Conservation (phyloP, 2,329 filamentous ascomycete species). For the Stachybotrys chartarum region DNA sequence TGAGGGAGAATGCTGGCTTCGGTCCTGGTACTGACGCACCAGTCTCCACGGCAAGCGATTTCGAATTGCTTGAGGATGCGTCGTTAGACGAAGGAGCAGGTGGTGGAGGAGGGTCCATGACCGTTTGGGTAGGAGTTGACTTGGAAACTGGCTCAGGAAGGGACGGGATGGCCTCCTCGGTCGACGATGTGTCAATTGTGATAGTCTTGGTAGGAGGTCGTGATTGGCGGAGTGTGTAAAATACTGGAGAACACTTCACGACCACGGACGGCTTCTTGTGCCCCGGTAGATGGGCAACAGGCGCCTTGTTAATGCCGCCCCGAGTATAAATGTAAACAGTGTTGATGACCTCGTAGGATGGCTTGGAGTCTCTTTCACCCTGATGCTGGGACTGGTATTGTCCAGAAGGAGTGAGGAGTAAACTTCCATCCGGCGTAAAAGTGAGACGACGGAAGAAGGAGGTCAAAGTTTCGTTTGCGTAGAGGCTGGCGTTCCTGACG, state of each 20-base stretch:
- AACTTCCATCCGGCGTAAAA: conserved; percentile 90
- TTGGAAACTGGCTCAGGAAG: conserved; percentile 76
- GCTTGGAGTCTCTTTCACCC: conserved; percentile 58
- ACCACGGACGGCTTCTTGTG: conserved; percentile 98
- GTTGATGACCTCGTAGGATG: conserved; percentile 81
- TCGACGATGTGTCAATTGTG: conserved; percentile 86
- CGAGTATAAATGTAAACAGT: conserved; percentile 98
- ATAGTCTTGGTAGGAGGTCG: conserved; percentile 73
- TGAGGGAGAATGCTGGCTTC: conserved; percentile 70
- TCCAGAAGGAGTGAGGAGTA: conserved; percentile 88
- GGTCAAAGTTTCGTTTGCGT: conserved; percentile 92
- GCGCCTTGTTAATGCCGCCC: conserved; percentile 93
- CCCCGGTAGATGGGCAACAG: conserved; percentile 87
- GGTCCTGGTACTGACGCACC: conserved; percentile 48
- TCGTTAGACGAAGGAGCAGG: conserved; percentile 46
- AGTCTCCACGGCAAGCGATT: conserved; percentile 33
- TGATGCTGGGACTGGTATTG: conserved; percentile 83
- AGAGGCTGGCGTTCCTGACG: conserved; percentile 80
- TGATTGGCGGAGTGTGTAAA: conserved; percentile 71
- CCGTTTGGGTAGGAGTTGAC: conserved; percentile 47
- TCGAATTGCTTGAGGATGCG: conserved; percentile 38
- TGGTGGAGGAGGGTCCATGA: conserved; percentile 78
- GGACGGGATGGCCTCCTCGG: conserved; percentile 74
- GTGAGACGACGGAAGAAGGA: conserved; percentile 93
- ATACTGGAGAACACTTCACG: conserved; percentile 85